Evolutionary conservation across 2,329 filamentous ascomycete genomes (phyloP), one percentile per base, ranked within the genome.

Genomic region (Paecilomyces variotii): DNA sequence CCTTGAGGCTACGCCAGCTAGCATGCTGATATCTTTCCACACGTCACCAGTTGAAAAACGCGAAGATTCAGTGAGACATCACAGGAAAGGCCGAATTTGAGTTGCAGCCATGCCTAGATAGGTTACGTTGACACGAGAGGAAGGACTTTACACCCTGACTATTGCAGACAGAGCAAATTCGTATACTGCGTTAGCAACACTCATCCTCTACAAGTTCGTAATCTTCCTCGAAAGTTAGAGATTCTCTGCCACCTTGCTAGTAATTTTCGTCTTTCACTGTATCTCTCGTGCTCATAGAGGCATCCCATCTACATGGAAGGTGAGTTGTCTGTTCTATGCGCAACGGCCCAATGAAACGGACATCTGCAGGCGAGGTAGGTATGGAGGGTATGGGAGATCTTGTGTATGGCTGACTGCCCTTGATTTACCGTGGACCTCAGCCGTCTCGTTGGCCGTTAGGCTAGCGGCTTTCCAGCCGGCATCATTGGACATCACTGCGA

Each of bases 241-340:
- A 45, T 45, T 45, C n/a, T 7, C 4, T 45, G 39, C n/a, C 7
- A n/a, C 19, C 39, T 19, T 24, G n/a, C 19, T 19, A n/a, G 39
- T 6, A 5, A 19, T 26, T 52, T 19, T 28, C 24, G 2, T 10
- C 12, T 19, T 26, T 25, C 24, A 52, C 12, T 11, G 50, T 45
- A 45, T 19, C 39, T 45, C 39, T 45, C 14, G 11, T 24, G n/a
- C 54, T 58, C 56, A 55, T 53, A 54, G 49, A 54, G 25, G 51
- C 39, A 50, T 58, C 26, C 53, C 57, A 60, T 57, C 57, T 57
- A 58, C 57, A 52, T 50, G 55, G 54, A 25, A 56, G 56, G 54
- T 58, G 58, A 61, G 62, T 30, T 64, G 63, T 63, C 62, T 61
- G 63, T 62, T 57, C 58, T 35, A 58, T 56, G 39, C 39, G 39